Conservation (phyloP, 192 early-diverging fungal genomes). For the Jimgerdemannia lactiflua region DNA sequence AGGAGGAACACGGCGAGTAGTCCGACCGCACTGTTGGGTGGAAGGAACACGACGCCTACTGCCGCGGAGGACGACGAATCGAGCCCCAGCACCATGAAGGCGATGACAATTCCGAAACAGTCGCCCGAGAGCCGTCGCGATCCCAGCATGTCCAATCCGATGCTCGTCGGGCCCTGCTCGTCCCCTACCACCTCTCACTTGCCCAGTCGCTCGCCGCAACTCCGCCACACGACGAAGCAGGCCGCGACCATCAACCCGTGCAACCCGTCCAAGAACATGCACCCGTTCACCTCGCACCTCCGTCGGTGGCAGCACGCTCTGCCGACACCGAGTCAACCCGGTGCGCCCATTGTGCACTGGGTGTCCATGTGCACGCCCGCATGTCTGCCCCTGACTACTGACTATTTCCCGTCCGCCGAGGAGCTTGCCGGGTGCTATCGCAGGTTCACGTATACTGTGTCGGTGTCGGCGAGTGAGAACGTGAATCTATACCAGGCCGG, state of each 20-base stretch:
- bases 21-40: slow-evolving; percentile 4
- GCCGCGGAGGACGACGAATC: slow-evolving; percentile 46
- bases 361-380: slow-evolving; percentile 90
- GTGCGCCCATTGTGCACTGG: slow-evolving; percentile 66
- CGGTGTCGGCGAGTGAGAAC: slow-evolving; percentile 38
- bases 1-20: slow-evolving; percentile 3
- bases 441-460: slow-evolving; percentile 78
- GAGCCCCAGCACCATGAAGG: slow-evolving; percentile 48
- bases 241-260: slow-evolving; percentile 60
- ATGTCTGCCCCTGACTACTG: slow-evolving; percentile 89
- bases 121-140: no score
- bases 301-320: slow-evolving; percentile 91
- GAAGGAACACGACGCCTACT: no score
- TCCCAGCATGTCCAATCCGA: no score
- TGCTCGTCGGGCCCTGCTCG: no score
- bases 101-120: slow-evolving; percentile 34
- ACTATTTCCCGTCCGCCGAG: slow-evolving; percentile 71
- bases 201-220: slow-evolving; percentile 3
- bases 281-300: slow-evolving; percentile 61
- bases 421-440: slow-evolving; percentile 67
- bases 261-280: slow-evolving; percentile 57
- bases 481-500: slow-evolving; percentile 38
- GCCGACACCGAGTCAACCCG: slow-evolving; percentile 51
- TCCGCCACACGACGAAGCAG: slow-evolving; percentile 7
- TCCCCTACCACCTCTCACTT: no score